phyloP scores from a whole-genome alignment of 2,329 filamentous ascomycete species.

The Paecilomyces niveus region DNA sequence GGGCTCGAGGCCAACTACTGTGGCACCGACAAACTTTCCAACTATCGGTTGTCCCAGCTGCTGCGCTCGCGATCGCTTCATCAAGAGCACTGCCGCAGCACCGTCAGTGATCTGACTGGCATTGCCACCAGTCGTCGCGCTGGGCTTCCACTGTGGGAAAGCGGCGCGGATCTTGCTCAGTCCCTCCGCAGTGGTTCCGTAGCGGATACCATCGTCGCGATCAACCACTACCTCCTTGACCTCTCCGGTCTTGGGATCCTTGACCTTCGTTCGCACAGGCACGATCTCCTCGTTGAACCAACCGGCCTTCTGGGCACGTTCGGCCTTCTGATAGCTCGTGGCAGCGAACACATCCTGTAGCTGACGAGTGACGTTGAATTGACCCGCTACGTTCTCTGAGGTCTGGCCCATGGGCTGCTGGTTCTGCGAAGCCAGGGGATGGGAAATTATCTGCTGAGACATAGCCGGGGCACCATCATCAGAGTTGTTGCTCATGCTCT shows the following conservation, averaged over 20 bases:
- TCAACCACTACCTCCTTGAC: slow-evolving; percentile 68
- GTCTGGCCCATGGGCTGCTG: slow-evolving; percentile 89
- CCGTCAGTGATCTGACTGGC: slow-evolving; percentile 89
- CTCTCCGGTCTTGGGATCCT: slow-evolving; percentile 83
- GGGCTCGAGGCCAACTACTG: slow-evolving; percentile 75
- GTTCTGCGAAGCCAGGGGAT: slow-evolving; percentile 78
- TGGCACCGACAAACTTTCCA: slow-evolving; percentile 80
- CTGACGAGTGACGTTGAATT: slow-evolving; percentile 60
- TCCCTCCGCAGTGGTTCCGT: slow-evolving; percentile 73
- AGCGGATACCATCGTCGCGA: slow-evolving; percentile 76
- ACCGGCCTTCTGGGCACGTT: slow-evolving; percentile 70
- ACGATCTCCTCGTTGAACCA: slow-evolving; percentile 83
- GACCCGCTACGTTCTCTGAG: slow-evolving; percentile 86
- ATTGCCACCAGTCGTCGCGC: slow-evolving; percentile 86
- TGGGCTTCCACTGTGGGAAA: slow-evolving; percentile 68
- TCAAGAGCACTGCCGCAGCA: slow-evolving; percentile 82
- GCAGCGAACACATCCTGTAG: slow-evolving; percentile 81
- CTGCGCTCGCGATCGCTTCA: slow-evolving; percentile 83
- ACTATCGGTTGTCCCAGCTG: slow-evolving; percentile 75
- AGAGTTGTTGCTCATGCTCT: slow-evolving; percentile 87
- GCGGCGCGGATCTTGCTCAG: slow-evolving; percentile 78
- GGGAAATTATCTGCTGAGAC: slow-evolving; percentile 67
- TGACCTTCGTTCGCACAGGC: slow-evolving; percentile 72
- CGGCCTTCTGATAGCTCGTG: slow-evolving; percentile 75
- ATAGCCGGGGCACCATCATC: slow-evolving; percentile 76